Base-by-base conservation (phyloP, 1,284 basidiomycete genomes). In the Apiotrichum siamense region DNA sequence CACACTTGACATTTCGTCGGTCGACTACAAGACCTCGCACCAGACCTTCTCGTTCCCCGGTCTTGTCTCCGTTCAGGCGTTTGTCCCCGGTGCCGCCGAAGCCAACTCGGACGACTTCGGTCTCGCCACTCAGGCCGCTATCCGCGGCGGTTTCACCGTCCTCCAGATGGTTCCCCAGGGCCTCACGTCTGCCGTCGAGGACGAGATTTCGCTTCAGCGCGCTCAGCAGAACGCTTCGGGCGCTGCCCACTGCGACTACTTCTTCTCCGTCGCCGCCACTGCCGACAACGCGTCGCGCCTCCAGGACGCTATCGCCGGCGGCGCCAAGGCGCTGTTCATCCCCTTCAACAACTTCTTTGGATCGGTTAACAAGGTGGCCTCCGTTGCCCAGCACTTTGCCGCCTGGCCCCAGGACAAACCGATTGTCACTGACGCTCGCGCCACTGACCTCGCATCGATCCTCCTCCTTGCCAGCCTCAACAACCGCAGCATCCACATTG, bases 1-100 rank as follows among this genome's bases (percentile, higher is more conserved):
- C 17, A 71, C 74, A 18, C 81, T 98, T 46, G 86, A 94, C 50
- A 88, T 98, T 36, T 87, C 89, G 7, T 85, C 80, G 51, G 81
- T 97, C 60, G 96, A 99, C 73, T 90, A 84, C 77, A 97, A 98
- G 82, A 92, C 88, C 45, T 93, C 92, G 25, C 90, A 94, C 73
- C 80, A 82, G 48, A 93, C 90, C 1, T 84, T 91, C 71, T 85
- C 82, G 13, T 88, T 98, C 81, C 93, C 94, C 15, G 94, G 94
- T 7, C 79, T 98, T 26, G 79, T 97, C 74, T 92, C 92, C 63
- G 81, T 97, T 45, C 82, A 87, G 39, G 82, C 89, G 4, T 97
- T 91, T 66, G 83, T 92, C n/a, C 92, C 94, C 15, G 79, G 78
- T 54, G 80, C 81, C 10, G 74, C 79, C 33, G 69, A 78, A n/a